phyloP scores from a whole-genome alignment of 108 stramenopile genomes.

The Epithemia pelagica region DNA sequence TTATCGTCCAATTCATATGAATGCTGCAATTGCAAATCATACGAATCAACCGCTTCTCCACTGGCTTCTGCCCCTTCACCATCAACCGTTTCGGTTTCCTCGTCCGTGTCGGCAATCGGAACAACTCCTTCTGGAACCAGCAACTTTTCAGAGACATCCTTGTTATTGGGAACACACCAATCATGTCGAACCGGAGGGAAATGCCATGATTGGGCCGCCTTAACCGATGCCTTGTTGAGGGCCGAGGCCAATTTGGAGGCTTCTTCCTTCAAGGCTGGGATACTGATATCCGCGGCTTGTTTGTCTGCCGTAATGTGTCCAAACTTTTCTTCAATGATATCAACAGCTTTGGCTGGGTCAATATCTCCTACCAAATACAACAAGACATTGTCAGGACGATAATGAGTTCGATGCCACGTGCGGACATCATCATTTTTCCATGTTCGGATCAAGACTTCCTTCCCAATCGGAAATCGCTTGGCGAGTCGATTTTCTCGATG shows the following conservation, averaged over 20 bases:
- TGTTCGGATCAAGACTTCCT: slow-evolving; percentile 84
- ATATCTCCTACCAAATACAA: slow-evolving; percentile 95
- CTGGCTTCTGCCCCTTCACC: neutral
- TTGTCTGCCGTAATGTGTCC: slow-evolving; percentile 71
- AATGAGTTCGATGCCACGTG: slow-evolving; percentile 94
- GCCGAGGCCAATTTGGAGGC: slow-evolving; percentile 68
- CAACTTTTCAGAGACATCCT: slow-evolving; percentile 27
- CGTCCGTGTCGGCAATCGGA: neutral
- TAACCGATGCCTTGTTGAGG: slow-evolving; percentile 67
- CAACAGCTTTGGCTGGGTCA: slow-evolving; percentile 72
- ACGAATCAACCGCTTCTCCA: slow-evolving; percentile 14
- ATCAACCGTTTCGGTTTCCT: slow-evolving; percentile 2
- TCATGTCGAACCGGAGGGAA: slow-evolving; percentile 87
- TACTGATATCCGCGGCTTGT: slow-evolving; percentile 64
- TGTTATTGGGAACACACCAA: slow-evolving; percentile 48
- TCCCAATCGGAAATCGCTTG: slow-evolving; percentile 96
- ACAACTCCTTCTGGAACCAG: slow-evolving; percentile 13
- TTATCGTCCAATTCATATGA: slow-evolving; percentile 71
- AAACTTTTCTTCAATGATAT: slow-evolving; percentile 81
- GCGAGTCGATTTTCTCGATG: slow-evolving; percentile 95
- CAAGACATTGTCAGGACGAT: slow-evolving; percentile 96
- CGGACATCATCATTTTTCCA: slow-evolving; percentile 91
- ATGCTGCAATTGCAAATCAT: slow-evolving; percentile 78
- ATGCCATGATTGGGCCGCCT: slow-evolving; percentile 85
- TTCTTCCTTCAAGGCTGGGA: slow-evolving; percentile 63